phyloP scores from a whole-genome alignment of 2,329 filamentous ascomycete genomes.

The Coniochaeta sp. region DNA sequence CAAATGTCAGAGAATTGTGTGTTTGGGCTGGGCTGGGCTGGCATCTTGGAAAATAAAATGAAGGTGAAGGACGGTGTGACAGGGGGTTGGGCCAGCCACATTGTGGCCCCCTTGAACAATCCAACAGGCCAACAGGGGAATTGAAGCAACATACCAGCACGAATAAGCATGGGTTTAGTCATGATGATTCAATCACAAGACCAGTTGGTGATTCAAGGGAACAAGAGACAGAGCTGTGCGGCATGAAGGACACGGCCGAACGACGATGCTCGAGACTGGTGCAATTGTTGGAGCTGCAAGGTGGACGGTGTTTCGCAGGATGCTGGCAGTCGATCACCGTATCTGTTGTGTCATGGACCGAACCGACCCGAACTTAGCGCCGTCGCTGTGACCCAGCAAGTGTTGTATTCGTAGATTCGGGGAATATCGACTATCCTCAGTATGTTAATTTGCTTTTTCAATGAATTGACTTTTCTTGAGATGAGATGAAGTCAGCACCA shows the following conservation, averaged over 20 bases:
- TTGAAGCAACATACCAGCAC: constrained; percentile 44
- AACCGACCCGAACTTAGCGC: background rate
- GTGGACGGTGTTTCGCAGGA: background rate
- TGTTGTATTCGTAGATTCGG: background rate
- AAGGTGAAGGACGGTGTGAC: constrained; percentile 2
- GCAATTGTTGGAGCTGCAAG: too few relatives aligned
- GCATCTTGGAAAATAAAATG: background rate
- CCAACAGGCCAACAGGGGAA: background rate
- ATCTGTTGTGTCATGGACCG: constrained; percentile 1
- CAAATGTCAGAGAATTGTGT: background rate
- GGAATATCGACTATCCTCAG: constrained; percentile 1
- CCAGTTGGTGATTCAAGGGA: constrained; percentile 6
- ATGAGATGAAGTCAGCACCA: background rate
- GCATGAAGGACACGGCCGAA: background rate
- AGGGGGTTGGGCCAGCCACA: constrained; percentile 2
- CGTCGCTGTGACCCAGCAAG: background rate
- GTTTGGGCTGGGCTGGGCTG: background rate
- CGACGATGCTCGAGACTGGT: background rate
- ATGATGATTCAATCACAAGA: constrained; percentile 39
- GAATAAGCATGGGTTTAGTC: constrained; percentile 54
- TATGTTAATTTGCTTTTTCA: background rate
- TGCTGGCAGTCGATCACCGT: constrained; percentile 1
- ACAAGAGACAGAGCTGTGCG: background rate
- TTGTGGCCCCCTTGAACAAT: background rate
- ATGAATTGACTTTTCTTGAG: background rate